Evolutionary conservation across 306 rosid genomes (phyloP).

Genomic region (Geum urbanum): DNA sequence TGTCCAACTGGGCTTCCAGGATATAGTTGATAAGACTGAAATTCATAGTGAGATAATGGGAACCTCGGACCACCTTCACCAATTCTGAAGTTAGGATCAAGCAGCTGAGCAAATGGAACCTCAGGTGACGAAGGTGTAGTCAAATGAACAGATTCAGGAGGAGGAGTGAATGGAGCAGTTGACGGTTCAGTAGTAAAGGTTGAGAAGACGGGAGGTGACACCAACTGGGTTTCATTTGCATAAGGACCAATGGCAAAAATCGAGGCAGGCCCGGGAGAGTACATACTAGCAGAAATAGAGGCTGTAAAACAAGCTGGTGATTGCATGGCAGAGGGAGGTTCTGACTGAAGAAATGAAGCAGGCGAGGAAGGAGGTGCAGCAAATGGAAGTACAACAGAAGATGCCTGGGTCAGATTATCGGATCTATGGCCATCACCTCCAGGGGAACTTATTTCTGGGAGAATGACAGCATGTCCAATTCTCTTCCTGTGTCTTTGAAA

Average conservation of each 20-base stretch:
- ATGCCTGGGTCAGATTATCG: constrained; percentile 45
- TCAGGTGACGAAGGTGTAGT: constrained; percentile 97
- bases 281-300: constrained; percentile 75
- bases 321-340: constrained; percentile 77
- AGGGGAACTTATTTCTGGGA: constrained; percentile 48
- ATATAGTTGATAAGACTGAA: constrained; percentile 81
- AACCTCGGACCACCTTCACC: constrained; percentile 51
- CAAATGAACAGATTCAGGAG: constrained; percentile 79
- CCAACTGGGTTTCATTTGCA: constrained; percentile 81
- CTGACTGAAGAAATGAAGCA: constrained; percentile 87
- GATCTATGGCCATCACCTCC: constrained; percentile 34
- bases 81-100: constrained; percentile 50
- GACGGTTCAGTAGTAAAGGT: constrained; percentile 83
- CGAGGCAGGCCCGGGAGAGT: constrained; percentile 91
- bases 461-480: constrained; percentile 66
- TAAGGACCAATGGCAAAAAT: constrained; percentile 93
- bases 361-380: constrained; percentile 96
- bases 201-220: constrained; percentile 93
- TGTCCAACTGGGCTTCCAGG: constrained; percentile 95
- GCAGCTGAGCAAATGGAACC: constrained; percentile 92
- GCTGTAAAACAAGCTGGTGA: constrained; percentile 55
- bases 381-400: constrained; percentile 57
- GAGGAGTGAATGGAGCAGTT: constrained; percentile 95
- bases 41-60: constrained; percentile 69
- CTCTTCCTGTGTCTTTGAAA: constrained; percentile 53